Evolutionary conservation across 345 rosid genomes (phyloP), one percentile per base, ranked within the genome.

Genomic region (Euclidium syriacum): DNA sequence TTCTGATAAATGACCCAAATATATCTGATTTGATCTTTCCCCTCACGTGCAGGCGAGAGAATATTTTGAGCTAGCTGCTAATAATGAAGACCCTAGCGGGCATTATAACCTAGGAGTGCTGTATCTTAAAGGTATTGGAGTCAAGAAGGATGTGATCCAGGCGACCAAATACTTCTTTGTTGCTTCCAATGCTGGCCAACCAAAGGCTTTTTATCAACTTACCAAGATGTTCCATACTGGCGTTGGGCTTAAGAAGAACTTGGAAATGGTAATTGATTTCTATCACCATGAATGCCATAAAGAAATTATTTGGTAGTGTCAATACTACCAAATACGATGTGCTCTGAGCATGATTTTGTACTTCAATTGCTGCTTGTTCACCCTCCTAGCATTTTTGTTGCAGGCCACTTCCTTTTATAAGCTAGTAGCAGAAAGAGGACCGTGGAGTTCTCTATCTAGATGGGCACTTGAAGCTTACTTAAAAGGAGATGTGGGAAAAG

Each of bases 401-500:
- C 78, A 92, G 97, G 96, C 98, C 9, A 74, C 91, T 53, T 62
- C 80, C n/a, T 64, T 92, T 38, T 92, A 83, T 75, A 94, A 94
- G 75, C 38, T 81, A 71, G 97, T 90, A 50, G 95, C 96, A 1
- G 99, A 94, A 74, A 77, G 96, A 22, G 98, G 98, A 47, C 97
- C 99, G 8, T 94, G 99, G 97, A 87, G 83, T 72, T 84, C 97
- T 60, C 72, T 85, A 53, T 90, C 96, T 53, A 87, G 97, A 58
- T 94, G 95, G 96, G 99, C 97, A 5, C 81, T 94, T 27, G 91
- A 90, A 72, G 77, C 99, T 46, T 90, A 90, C 75, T 50, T 90
- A 52, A 85, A 90, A 77, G 97, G 90, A 44, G 90, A 90, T 44
- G 74, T 94, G 17, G 97, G 97, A 46, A 85, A 78, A 79, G 96